phyloP scores from a whole-genome alignment of 495 filamentous ascomycete species.

The Thermothielavioides terrestris region DNA sequence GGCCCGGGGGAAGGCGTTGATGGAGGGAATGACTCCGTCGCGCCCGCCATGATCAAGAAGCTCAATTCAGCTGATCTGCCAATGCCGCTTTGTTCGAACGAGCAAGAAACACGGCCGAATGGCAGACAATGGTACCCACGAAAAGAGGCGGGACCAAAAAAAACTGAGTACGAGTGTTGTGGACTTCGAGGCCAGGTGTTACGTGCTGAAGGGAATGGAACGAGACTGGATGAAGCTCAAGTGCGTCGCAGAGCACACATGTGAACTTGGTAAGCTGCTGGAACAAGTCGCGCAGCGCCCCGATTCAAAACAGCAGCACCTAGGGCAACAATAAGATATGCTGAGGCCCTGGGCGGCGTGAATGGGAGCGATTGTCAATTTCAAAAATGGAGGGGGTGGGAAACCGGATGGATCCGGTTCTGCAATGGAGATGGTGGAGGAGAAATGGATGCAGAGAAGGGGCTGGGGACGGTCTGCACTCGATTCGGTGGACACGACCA shows the following conservation, averaged over 20 bases:
- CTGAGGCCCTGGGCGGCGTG: constrained; percentile 7
- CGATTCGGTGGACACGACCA: constrained; percentile 12
- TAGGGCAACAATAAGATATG: constrained; percentile 7
- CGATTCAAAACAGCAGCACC: constrained; percentile 1
- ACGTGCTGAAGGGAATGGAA: not conserved
- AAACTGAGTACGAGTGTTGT: not conserved
- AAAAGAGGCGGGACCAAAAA: too few relatives aligned
- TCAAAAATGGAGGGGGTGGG: not conserved
- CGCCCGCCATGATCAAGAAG: constrained; percentile 3
- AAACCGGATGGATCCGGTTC: not conserved
- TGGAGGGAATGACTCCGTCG: constrained; percentile 4
- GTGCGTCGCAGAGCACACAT: not conserved
- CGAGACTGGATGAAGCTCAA: not conserved
- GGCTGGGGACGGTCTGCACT: constrained; percentile 15
- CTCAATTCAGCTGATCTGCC: not conserved
- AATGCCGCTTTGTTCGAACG: not conserved
- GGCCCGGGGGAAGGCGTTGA: constrained; percentile 53
- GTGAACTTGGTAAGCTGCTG: not conserved
- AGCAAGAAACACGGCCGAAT: not conserved
- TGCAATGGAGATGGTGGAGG: constrained; percentile 6
- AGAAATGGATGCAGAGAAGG: constrained; percentile 10
- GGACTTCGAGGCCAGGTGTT: not conserved
- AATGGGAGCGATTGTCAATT: not conserved
- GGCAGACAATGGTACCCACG: too few relatives aligned
- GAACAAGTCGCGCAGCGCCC: constrained; percentile 10